Percentiles rank a stretch among this genome's conserved stretches.
These are phyloP conservation scores for Penicillium pulvis DNA, from an alignment of 495 filamentous ascomycete genomes.

Conservation along the genomic window DNA sequence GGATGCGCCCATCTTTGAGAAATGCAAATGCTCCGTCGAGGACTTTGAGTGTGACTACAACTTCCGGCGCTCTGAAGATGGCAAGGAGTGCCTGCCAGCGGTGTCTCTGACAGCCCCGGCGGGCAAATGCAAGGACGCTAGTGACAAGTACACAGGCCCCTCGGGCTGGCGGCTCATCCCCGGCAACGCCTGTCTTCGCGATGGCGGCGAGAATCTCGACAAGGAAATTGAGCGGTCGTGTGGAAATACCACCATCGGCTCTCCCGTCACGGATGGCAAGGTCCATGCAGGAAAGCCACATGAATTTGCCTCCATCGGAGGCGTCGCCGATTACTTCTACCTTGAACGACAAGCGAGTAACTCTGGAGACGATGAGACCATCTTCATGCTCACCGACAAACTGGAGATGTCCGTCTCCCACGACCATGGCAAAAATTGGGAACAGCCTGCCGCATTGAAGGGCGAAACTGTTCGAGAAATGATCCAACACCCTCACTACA, in stretches of 20 bases:
- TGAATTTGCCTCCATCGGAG: constrained; percentile 55
- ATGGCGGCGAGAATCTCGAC: constrained; percentile 48
- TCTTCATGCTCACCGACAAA: constrained; percentile 73
- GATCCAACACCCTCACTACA: constrained; percentile 73
- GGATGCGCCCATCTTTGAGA: constrained; percentile 59
- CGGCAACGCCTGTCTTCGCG: constrained; percentile 79
- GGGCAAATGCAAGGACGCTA: constrained; percentile 64
- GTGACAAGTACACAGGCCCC: constrained; percentile 74
- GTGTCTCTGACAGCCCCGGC: constrained; percentile 53
- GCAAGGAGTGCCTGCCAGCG: constrained; percentile 63
- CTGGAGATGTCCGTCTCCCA: constrained; percentile 68
- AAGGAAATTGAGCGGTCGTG: constrained; percentile 52
- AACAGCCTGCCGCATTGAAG: constrained; percentile 53
- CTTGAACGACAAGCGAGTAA: constrained; percentile 75
- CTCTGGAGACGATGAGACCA: constrained; percentile 70
- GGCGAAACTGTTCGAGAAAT: constrained; percentile 66
- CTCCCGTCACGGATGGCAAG: constrained; percentile 59
- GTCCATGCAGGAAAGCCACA: constrained; percentile 54
- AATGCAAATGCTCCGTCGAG: constrained; percentile 75
- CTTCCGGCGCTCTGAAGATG: constrained; percentile 66
- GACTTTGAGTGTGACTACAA: constrained; percentile 98
- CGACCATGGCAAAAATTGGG: constrained; percentile 87
- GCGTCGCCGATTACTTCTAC: constrained; percentile 67
- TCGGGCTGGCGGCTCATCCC: constrained; percentile 93
- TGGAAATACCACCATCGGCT: constrained; percentile 41